Evolutionary conservation across 2,329 filamentous ascomycete species (phyloP).

Genomic region (Paraconiothyrium brasiliense): DNA sequence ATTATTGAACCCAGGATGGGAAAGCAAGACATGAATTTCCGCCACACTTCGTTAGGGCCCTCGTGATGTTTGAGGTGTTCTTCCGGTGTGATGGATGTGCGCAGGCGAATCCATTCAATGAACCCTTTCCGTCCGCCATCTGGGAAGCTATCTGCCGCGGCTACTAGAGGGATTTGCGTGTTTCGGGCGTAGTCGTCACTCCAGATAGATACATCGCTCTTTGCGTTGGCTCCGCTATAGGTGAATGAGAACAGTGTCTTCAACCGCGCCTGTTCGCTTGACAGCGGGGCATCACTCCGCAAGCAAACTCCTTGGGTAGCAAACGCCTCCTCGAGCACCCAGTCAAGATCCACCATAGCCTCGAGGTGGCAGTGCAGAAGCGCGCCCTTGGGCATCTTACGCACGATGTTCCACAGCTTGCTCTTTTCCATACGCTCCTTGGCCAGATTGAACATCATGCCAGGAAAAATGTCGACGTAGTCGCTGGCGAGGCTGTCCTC

Average conservation of each 20-base stretch:
- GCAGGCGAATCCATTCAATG: constrained; percentile 76
- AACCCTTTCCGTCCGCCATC: constrained; percentile 76
- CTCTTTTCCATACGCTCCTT: constrained; percentile 87
- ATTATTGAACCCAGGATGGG: constrained; percentile 76
- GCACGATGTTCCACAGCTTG: constrained; percentile 84
- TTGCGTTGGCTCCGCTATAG: constrained; percentile 53
- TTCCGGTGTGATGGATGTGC: constrained; percentile 74
- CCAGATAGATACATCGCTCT: constrained; percentile 69
- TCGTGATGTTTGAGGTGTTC: constrained; percentile 84
- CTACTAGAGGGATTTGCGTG: constrained; percentile 66
- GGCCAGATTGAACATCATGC: constrained; percentile 92
- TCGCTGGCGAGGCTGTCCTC: constrained; percentile 74
- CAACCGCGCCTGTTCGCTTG: constrained; percentile 62
- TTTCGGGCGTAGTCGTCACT: constrained; percentile 67
- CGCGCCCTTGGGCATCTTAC: constrained; percentile 87
- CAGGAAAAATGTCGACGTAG: constrained; percentile 76
- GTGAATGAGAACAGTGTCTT: constrained; percentile 69
- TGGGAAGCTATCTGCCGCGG: constrained; percentile 78
- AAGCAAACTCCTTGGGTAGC: constrained; percentile 79
- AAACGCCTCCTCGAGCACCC: constrained; percentile 76
- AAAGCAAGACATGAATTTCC: constrained; percentile 81
- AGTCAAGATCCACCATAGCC: constrained; percentile 89
- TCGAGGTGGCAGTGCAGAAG: constrained; percentile 89
- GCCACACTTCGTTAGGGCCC: constrained; percentile 85
- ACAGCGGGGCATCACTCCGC: constrained; percentile 65